phyloP scores from a whole-genome alignment of 129 eudicot species.

The Gnaphalium uliginosum region DNA sequence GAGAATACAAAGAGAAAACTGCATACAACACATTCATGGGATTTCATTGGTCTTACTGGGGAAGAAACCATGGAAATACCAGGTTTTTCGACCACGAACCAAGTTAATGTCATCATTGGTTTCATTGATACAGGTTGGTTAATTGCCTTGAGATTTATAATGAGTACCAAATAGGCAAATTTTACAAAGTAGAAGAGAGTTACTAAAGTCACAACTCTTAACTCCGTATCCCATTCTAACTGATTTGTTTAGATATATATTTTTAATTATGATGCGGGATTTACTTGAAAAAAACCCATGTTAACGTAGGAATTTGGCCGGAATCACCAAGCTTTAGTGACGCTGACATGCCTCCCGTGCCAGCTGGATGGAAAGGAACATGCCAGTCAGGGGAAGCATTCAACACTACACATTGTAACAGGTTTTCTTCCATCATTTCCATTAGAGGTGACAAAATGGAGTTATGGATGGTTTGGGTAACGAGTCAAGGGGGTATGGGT shows the following conservation, averaged over 20 bases:
- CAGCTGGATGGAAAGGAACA: conserved; percentile 76
- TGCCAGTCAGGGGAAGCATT: conserved; percentile 90
- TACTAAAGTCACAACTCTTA: neutral
- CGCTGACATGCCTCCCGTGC: conserved; percentile 76
- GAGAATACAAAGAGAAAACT: conserved; percentile 59
- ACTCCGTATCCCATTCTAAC: neutral
- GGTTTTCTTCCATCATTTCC: conserved; percentile 44
- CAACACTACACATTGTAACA: conserved; percentile 76
- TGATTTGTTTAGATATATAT: neutral
- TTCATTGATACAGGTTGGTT: conserved; percentile 81
- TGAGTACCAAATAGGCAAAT: neutral
- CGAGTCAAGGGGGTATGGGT: neutral
- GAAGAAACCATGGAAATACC: conserved; percentile 90
- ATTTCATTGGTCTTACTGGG: conserved; percentile 71
- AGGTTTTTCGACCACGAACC: conserved; percentile 73
- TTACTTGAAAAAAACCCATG: conserved; percentile 11
- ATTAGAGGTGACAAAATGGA: conserved; percentile 4
- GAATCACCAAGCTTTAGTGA: conserved; percentile 87
- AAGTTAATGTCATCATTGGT: conserved; percentile 89
- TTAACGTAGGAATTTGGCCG: conserved; percentile 81
- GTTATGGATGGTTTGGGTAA: neutral
- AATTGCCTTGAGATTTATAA: neutral
- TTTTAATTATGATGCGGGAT: conserved; percentile 20
- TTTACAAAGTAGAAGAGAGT: conserved; percentile 14
- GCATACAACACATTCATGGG: conserved; percentile 97